These are phyloP conservation scores for Dactylonectria estremocensis DNA, from an alignment of 2,329 filamentous ascomycete species.

Conservation along the genomic window DNA sequence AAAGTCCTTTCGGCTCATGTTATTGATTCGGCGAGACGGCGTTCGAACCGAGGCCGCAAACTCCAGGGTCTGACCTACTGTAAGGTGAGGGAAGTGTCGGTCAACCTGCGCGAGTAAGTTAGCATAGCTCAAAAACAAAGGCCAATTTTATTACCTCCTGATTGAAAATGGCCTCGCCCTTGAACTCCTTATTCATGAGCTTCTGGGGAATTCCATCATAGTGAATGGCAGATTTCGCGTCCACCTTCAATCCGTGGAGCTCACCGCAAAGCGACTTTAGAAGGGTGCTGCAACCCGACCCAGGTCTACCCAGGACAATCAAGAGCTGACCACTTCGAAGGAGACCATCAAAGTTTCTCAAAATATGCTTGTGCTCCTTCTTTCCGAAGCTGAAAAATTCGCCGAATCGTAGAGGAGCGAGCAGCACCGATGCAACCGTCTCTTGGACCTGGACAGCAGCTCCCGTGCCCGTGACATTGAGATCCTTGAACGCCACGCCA, in stretches of 20 bases:
- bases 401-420: conserved; percentile 69
- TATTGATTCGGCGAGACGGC: conserved; percentile 45
- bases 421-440: conserved; percentile 72
- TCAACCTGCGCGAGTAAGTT: conserved; percentile 67
- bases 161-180: conserved; percentile 82
- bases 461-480: conserved; percentile 77
- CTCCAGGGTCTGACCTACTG: conserved; percentile 78
- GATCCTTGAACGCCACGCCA: conserved; percentile 73
- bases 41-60: conserved; percentile 78
- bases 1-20: conserved; percentile 64
- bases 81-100: conserved; percentile 82
- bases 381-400: conserved; percentile 66
- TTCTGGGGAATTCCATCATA: too few relatives aligned
- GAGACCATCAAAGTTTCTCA: conserved; percentile 74
- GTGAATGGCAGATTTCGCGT: conserved; percentile 61
- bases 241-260: conserved; percentile 68
- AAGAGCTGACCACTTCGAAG: conserved; percentile 76
- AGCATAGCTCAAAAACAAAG: too few relatives aligned
- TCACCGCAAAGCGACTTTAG: conserved; percentile 74
- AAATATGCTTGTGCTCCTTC: conserved; percentile 69
- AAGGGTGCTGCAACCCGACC: conserved; percentile 74
- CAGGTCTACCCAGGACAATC: conserved; percentile 76
- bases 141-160: conserved; percentile 66
- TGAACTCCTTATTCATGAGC: too few relatives aligned
- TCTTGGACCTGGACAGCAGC: conserved; percentile 77